phyloP scores from a whole-genome alignment of 164 flowering plant genomes.

The Platanus orientalis region DNA sequence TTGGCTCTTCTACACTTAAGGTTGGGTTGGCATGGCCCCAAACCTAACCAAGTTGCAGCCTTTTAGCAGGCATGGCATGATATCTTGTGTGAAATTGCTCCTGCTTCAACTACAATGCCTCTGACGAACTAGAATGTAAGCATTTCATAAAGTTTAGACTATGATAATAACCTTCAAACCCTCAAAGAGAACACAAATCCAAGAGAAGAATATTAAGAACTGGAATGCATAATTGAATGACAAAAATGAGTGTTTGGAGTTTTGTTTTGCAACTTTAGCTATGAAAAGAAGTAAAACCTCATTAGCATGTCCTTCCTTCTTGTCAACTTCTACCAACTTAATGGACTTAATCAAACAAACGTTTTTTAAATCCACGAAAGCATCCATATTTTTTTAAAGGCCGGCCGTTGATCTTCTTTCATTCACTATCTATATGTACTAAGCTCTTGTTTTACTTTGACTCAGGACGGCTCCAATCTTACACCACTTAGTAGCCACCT shows the following conservation, averaged over 20 bases:
- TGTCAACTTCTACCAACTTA: conserved; percentile 11
- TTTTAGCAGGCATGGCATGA: too few species aligned
- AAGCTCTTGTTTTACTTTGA: conserved; percentile 7
- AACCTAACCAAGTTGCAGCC: too few species aligned
- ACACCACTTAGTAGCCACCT: not conserved
- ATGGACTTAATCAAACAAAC: not conserved
- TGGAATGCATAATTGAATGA: not conserved
- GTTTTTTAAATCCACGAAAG: not conserved
- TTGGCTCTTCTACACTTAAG: too few species aligned
- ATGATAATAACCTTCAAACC: too few species aligned
- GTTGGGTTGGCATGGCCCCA: too few species aligned
- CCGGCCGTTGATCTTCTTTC: conserved; percentile 14
- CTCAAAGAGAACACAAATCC: too few species aligned
- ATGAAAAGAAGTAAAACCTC: not conserved
- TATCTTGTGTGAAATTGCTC: too few species aligned
- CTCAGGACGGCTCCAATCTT: not conserved
- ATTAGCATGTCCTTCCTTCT: conserved; percentile 10
- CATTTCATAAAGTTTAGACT: too few species aligned
- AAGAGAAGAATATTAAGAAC: too few species aligned
- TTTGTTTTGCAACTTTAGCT: conserved; percentile 4
- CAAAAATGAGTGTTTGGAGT: conserved; percentile 7
- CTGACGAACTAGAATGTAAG: too few species aligned
- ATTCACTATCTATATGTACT: not conserved
- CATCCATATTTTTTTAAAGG: not conserved
- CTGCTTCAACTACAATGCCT: too few species aligned